Evolutionary conservation across 805 yeast genomes (phyloP).

Genomic region (Cyberlindnera galapagoensis): DNA sequence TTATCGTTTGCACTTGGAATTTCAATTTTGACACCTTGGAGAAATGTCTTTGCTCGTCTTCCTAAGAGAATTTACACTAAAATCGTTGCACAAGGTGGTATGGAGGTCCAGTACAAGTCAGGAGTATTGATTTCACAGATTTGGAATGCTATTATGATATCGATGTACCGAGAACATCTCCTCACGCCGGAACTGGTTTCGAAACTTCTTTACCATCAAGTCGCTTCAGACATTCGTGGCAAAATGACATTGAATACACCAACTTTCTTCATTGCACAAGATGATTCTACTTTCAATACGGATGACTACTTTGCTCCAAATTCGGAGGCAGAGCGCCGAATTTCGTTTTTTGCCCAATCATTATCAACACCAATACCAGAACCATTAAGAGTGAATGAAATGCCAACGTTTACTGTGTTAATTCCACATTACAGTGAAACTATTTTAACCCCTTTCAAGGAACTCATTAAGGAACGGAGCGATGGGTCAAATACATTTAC

Average conservation of each 20-base stretch:
- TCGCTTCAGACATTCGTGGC: slow-evolving; percentile 26
- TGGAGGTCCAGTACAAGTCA: slow-evolving; percentile 36
- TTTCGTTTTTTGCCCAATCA: slow-evolving; percentile 87
- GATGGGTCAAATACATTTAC: slow-evolving; percentile 62
- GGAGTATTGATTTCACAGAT: slow-evolving; percentile 58
- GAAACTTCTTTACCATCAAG: slow-evolving; percentile 47
- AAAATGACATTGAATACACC: slow-evolving; percentile 55
- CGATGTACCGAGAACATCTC: slow-evolving; percentile 78
- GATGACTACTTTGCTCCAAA: slow-evolving; percentile 53
- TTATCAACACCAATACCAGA: slow-evolving; percentile 80
- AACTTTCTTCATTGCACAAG: slow-evolving; percentile 73
- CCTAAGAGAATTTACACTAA: slow-evolving; percentile 76
- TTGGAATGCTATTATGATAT: slow-evolving; percentile 80
- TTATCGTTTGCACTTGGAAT: slow-evolving; percentile 72
- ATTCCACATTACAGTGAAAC: slow-evolving; percentile 87
- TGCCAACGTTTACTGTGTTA: slow-evolving; percentile 81
- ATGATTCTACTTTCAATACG: slow-evolving; percentile 61
- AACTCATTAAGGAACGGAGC: slow-evolving; percentile 71
- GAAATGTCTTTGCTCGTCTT: slow-evolving; percentile 65
- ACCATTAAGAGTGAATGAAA: slow-evolving; percentile 54
- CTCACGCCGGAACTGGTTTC: slow-evolving; percentile 68
- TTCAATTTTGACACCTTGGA: slow-evolving; percentile 86
- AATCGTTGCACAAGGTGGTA: slow-evolving; percentile 38
- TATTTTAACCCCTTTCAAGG: slow-evolving; percentile 66
- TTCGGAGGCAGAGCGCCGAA: slow-evolving; percentile 75